phyloP scores from a whole-genome alignment of 176 grass and related monocot genomes.

The Oryza meridionalis region DNA sequence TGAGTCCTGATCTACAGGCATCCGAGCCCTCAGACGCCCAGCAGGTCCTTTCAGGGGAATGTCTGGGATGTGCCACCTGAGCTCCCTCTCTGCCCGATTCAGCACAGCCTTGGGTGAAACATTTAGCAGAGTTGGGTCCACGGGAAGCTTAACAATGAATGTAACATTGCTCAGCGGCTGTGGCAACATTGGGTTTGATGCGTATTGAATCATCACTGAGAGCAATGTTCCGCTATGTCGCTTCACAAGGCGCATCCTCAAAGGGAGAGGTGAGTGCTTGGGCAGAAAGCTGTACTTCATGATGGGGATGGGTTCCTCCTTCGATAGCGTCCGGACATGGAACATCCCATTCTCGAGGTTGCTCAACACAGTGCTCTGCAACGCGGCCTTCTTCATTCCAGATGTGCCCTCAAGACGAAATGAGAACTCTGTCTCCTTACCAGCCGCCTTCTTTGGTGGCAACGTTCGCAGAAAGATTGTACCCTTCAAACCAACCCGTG shows the following conservation, averaged over 20 bases:
- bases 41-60: constrained; percentile 78
- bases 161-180: constrained; percentile 80
- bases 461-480: constrained; percentile 80
- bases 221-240: constrained; percentile 86
- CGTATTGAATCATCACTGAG: constrained; percentile 91
- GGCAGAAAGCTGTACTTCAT: constrained; percentile 86
- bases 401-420: constrained; percentile 86
- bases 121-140: constrained; percentile 81
- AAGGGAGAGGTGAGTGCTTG: constrained; percentile 70
- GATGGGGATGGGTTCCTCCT: constrained; percentile 87
- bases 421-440: constrained; percentile 95
- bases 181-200: constrained; percentile 74
- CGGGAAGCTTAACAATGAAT: constrained; percentile 86
- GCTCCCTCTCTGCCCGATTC: constrained; percentile 72
- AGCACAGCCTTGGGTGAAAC: constrained; percentile 91
- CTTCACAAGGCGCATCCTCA: constrained; percentile 89
- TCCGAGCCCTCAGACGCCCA: constrained; percentile 67
- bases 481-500: constrained; percentile 80
- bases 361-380: constrained; percentile 72
- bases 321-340: constrained; percentile 72
- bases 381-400: constrained; percentile 81
- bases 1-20: constrained; percentile 96
- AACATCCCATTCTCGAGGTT: constrained; percentile 80
- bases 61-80: constrained; percentile 90
- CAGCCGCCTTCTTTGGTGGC: constrained; percentile 69